phyloP scores from a whole-genome alignment of 108 stramenopile genomes.

The Nitzschia sp. region DNA sequence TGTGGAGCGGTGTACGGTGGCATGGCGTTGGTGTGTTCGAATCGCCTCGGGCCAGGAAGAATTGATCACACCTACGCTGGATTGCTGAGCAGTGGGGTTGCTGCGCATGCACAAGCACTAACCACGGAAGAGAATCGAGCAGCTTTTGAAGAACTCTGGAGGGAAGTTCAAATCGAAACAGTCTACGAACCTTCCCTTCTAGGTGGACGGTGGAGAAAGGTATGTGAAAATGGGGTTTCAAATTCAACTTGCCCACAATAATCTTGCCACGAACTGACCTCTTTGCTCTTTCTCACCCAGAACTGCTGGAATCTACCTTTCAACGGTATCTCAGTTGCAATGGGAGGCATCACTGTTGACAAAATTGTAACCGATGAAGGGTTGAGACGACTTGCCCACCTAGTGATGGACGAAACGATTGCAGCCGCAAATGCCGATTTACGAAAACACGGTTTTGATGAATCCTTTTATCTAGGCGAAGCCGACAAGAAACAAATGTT shows the following conservation, averaged over 20 bases:
- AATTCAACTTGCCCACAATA: conserved; percentile 15
- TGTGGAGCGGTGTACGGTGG: conserved; percentile 81
- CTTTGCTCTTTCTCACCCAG: background rate
- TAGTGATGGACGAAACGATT: conserved; percentile 79
- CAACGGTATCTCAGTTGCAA: conserved; percentile 82
- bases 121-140: conserved; percentile 26
- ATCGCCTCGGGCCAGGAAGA: conserved; percentile 60
- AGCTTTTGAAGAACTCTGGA: conserved; percentile 60
- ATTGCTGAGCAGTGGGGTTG: conserved; percentile 47
- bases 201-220: conserved; percentile 79
- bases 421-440: conserved; percentile 83
- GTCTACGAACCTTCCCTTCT: conserved; percentile 59
- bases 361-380: conserved; percentile 75
- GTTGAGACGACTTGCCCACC: conserved; percentile 60
- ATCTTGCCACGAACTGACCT: too few relatives aligned
- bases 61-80: conserved; percentile 77
- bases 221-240: background rate
- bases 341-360: conserved; percentile 88
- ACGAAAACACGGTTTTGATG: conserved; percentile 36
- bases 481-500: conserved; percentile 63
- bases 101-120: conserved; percentile 13
- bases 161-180: conserved; percentile 51
- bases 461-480: conserved; percentile 27
- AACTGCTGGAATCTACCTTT: conserved; percentile 87
- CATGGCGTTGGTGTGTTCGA: conserved; percentile 82